Percentiles rank a stretch among this genome's conserved stretches.
Conservation (phyloP, 2,329 filamentous ascomycete species). For the Pestalotiopsis sp. region DNA sequence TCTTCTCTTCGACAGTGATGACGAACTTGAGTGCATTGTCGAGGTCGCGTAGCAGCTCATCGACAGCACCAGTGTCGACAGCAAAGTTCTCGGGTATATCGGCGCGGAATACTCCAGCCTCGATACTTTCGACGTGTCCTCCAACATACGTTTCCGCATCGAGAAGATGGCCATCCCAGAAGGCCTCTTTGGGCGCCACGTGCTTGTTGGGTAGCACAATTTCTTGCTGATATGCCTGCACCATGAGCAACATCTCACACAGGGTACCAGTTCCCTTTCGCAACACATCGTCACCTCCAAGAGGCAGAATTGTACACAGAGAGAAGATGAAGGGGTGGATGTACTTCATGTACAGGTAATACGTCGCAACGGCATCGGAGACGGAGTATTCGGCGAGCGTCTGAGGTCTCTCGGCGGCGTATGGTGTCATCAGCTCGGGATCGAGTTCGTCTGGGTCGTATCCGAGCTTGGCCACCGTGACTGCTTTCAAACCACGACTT, state of each 20-base stretch:
- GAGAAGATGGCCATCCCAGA: constrained; percentile 94
- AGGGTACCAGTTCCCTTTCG: constrained; percentile 96
- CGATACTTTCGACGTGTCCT: constrained; percentile 98
- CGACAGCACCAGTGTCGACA: constrained; percentile 85
- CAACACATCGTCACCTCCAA: constrained; percentile 89
- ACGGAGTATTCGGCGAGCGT: constrained; percentile 97
- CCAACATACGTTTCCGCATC: constrained; percentile 98
- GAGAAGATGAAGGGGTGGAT: constrained; percentile 99
- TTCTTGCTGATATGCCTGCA: constrained; percentile 89
- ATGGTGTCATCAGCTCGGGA: constrained; percentile 94
- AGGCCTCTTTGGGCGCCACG: constrained; percentile 84
- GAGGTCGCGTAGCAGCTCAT: constrained; percentile 83
- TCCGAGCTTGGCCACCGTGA: constrained; percentile 95
- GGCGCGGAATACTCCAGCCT: constrained; percentile 93
- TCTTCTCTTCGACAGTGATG: constrained; percentile 82
- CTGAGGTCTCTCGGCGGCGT: constrained; percentile 87
- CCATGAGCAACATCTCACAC: constrained; percentile 99
- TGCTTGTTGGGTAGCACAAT: constrained; percentile 98
- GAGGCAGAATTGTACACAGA: constrained; percentile 90
- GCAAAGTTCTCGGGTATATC: constrained; percentile 95
- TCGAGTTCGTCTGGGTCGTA: constrained; percentile 98
- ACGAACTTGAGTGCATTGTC: constrained; percentile 90
- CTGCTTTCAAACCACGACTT: constrained; percentile 94
- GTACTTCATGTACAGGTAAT: constrained; percentile 99
- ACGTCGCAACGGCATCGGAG: constrained; percentile 97